A percentile compares a stretch with the other conserved stretches of the same genome.
Conservation (phyloP, 495 filamentous ascomycete species). For the Trichocladium uniseriatum region DNA sequence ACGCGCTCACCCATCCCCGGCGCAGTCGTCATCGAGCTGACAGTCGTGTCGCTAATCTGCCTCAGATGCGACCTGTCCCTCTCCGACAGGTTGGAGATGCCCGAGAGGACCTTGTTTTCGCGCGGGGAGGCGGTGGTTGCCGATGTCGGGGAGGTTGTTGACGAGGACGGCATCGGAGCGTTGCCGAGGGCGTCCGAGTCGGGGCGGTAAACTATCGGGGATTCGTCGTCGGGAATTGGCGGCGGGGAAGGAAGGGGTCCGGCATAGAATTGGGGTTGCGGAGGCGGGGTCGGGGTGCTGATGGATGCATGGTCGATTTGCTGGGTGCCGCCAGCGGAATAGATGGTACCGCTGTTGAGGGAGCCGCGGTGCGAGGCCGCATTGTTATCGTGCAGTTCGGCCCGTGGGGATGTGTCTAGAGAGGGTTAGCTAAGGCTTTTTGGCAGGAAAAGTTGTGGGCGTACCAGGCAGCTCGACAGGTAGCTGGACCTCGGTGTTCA, state of each 20-base stretch:
- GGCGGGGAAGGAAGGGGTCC: not conserved
- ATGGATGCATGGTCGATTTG: constrained; percentile 23
- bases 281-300: constrained; percentile 13
- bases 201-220: constrained; percentile 14
- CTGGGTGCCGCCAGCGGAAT: constrained; percentile 10
- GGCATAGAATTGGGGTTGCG: not conserved
- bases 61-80: constrained; percentile 36
- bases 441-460: not conserved
- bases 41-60: constrained; percentile 37
- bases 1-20: not conserved
- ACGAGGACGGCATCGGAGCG: not conserved
- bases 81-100: constrained; percentile 36
- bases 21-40: constrained; percentile 25
- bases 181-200: constrained; percentile 27
- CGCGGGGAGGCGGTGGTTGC: not conserved
- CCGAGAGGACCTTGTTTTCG: constrained; percentile 25
- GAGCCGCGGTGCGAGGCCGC: constrained; percentile 24
- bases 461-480: constrained; percentile 39
- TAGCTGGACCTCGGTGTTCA: constrained; percentile 22
- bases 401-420: constrained; percentile 25
- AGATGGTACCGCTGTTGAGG: constrained; percentile 14
- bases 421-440: not conserved
- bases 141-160: not conserved
- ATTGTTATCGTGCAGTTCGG: constrained; percentile 30
- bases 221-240: constrained; percentile 2